phyloP scores from a whole-genome alignment of 495 filamentous ascomycete genomes.

The Lineolata rhizophorae region DNA sequence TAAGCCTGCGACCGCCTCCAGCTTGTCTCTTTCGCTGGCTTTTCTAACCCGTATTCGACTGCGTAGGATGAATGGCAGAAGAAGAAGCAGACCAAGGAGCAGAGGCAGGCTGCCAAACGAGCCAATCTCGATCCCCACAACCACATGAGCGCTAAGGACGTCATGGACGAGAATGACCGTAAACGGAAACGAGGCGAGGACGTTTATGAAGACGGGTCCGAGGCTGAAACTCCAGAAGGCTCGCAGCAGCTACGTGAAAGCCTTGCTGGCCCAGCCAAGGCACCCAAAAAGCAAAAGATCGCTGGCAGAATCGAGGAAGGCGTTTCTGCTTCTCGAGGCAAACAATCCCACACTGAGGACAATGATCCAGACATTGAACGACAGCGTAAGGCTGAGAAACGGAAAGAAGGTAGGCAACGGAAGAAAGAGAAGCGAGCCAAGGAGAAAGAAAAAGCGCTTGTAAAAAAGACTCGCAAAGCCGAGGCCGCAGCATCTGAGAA shows the following conservation, averaged over 20 bases:
- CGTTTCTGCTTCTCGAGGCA: conserved; percentile 2
- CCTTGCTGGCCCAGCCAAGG: conserved; percentile 14
- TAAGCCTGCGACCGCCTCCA: conserved; percentile 30
- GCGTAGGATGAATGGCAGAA: conserved; percentile 19
- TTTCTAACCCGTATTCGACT: conserved; percentile 2
- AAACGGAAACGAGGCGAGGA: conserved; percentile 22
- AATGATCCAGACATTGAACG: conserved; percentile 5
- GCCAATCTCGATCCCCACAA: conserved; percentile 58
- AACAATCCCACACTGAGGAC: conserved; percentile 19
- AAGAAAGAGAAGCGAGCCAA: conserved; percentile 26
- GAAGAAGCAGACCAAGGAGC: conserved; percentile 23
- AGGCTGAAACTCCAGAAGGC: conserved; percentile 9
- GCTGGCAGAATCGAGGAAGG: conserved; percentile 17
- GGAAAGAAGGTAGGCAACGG: conserved; percentile 17
- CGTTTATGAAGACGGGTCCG: conserved; percentile 6
- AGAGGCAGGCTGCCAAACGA: conserved; percentile 17
- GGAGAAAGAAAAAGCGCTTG: conserved; percentile 21
- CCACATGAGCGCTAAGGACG: conserved; percentile 45
- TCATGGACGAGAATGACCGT: conserved; percentile 23
- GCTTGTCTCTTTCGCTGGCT: conserved; percentile 1
- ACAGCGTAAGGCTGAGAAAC: conserved; percentile 18
- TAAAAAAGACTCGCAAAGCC: conserved; percentile 15
- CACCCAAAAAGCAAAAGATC: conserved; percentile 21
- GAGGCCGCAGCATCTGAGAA: conserved; percentile 7
- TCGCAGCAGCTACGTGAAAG: conserved; percentile 11